These are phyloP conservation scores for Candida tibetensis DNA, from an alignment of 805 yeast genomes.

Conservation along the genomic window DNA sequence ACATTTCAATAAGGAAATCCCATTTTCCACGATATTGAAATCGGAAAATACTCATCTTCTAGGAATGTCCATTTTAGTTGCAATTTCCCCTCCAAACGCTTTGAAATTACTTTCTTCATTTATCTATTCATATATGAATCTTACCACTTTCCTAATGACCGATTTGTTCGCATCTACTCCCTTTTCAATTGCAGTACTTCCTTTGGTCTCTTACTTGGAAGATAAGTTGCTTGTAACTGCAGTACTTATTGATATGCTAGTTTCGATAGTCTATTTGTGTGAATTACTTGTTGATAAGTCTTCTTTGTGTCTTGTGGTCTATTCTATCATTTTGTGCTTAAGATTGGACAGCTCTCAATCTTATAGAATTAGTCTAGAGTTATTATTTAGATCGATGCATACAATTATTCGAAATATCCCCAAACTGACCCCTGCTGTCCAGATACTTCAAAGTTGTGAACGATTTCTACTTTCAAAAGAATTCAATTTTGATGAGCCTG, in stretches of 20 bases:
- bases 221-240: conserved; percentile 14
- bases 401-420: neutral
- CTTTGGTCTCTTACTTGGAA: conserved; percentile 18
- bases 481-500: neutral
- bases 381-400: neutral
- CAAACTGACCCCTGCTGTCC: neutral
- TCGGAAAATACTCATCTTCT: conserved; percentile 31
- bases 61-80: conserved; percentile 19
- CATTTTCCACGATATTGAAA: conserved; percentile 20
- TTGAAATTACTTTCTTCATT: conserved; percentile 26
- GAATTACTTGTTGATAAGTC: conserved; percentile 6
- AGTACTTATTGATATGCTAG: conserved; percentile 11
- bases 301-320: conserved; percentile 7
- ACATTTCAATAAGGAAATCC: conserved; percentile 7
- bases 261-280: conserved; percentile 10
- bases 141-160: conserved; percentile 16
- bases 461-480: neutral
- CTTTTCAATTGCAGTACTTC: conserved; percentile 12
- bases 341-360: conserved; percentile 12
- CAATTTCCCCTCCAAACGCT: conserved; percentile 14
- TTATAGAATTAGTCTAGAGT: conserved; percentile 13
- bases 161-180: conserved; percentile 17
- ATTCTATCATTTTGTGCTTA: conserved; percentile 10
- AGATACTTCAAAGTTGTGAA: neutral
- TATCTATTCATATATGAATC: conserved; percentile 28